These are phyloP conservation scores for Andrographis paniculata DNA, from an alignment of 305 asterid species.

Conservation along the genomic window DNA sequence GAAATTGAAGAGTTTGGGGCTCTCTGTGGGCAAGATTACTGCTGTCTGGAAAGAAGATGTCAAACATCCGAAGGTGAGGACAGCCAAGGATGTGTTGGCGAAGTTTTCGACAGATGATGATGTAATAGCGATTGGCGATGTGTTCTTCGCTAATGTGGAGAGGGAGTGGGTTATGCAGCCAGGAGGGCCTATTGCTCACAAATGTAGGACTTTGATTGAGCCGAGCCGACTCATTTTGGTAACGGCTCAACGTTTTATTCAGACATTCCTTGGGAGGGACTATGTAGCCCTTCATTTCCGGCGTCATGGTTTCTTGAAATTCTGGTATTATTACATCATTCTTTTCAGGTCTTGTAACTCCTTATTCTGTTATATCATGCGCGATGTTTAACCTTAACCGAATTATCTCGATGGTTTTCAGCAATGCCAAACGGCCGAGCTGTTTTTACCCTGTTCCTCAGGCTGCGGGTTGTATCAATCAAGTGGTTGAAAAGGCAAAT, in stretches of 20 bases:
- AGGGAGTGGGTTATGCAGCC: slow-evolving; percentile 92
- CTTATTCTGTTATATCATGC: no score
- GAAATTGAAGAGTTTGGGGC: slow-evolving; percentile 74
- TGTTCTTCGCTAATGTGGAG: slow-evolving; percentile 91
- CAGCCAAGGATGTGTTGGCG: slow-evolving; percentile 52
- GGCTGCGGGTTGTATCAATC: slow-evolving; percentile 90
- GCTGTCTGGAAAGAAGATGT: slow-evolving; percentile 84
- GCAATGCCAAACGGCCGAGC: slow-evolving; percentile 56
- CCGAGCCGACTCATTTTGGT: slow-evolving; percentile 85
- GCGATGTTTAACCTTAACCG: no score
- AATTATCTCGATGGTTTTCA: no score
- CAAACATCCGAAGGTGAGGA: slow-evolving; percentile 61
- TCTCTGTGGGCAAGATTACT: slow-evolving; percentile 61
- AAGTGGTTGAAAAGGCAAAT: slow-evolving; percentile 64
- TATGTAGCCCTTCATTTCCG: slow-evolving; percentile 90
- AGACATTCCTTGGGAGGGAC: slow-evolving; percentile 83
- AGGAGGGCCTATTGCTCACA: slow-evolving; percentile 90
- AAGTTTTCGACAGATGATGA: slow-evolving; percentile 61
- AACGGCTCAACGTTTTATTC: slow-evolving; percentile 92
- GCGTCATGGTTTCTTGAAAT: slow-evolving; percentile 94
- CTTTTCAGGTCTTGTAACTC: no score
- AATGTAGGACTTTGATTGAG: slow-evolving; percentile 82
- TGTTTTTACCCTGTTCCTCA: slow-evolving; percentile 97
- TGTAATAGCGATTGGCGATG: slow-evolving; percentile 88
- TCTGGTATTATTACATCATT: slow-evolving; percentile 49